Percentiles rank a stretch among this genome's conserved stretches.
These are phyloP conservation scores for Amaranthus tricolor DNA, from an alignment of 179 eudicot species.

Conservation along the genomic window DNA sequence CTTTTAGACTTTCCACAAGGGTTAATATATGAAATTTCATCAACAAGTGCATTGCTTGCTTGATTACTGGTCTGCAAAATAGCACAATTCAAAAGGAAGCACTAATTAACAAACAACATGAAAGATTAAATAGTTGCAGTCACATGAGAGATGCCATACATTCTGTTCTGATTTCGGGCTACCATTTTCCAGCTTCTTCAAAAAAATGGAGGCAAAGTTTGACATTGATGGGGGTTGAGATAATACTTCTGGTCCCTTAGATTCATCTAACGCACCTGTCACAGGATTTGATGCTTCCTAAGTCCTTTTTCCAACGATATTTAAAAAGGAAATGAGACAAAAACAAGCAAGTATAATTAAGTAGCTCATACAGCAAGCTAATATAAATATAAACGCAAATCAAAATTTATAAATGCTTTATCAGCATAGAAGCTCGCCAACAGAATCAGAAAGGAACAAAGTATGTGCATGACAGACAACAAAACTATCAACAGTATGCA, in stretches of 20 bases:
- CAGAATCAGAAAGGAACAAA: background rate
- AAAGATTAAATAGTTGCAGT: slow-evolving; percentile 16
- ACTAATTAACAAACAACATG: slow-evolving; percentile 6
- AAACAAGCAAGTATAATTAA: background rate
- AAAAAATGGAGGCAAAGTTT: slow-evolving; percentile 27
- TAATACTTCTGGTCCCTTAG: slow-evolving; percentile 28
- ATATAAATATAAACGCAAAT: background rate
- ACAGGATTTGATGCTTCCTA: slow-evolving; percentile 21
- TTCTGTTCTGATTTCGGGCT: slow-evolving; percentile 23
- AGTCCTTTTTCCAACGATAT: slow-evolving; percentile 2
- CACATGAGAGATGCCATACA: slow-evolving; percentile 23
- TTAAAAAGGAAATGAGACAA: background rate
- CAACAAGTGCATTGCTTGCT: slow-evolving; percentile 37
- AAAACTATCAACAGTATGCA: background rate
- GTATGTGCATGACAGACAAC: background rate
- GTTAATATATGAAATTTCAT: slow-evolving; percentile 33
- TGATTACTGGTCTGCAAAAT: slow-evolving; percentile 37
- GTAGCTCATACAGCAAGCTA: background rate
- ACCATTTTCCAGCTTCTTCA: slow-evolving; percentile 41
- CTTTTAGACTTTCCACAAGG: slow-evolving; percentile 33
- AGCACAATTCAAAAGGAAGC: slow-evolving; percentile 14
- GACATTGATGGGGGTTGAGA: slow-evolving; percentile 34
- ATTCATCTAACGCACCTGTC: slow-evolving; percentile 40
- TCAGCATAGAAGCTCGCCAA: background rate
- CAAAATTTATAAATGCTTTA: background rate